These are phyloP conservation scores for Carpinus fangiana DNA, from an alignment of 306 rosid genomes.

Conservation along the genomic window DNA sequence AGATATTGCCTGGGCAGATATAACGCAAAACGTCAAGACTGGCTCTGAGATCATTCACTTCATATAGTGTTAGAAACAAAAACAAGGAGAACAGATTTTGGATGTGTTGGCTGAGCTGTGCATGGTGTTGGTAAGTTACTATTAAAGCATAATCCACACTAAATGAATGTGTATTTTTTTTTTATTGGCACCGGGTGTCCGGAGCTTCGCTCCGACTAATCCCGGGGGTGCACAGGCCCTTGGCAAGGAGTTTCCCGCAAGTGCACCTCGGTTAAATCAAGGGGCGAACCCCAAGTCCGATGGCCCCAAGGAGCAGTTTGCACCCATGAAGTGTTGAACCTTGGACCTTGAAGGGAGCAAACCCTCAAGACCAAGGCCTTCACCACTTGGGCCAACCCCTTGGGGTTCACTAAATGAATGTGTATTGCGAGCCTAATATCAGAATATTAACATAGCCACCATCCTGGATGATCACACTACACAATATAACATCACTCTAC, in stretches of 20 bases:
- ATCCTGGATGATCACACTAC: conserved; percentile 14
- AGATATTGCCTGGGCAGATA: conserved; percentile 56
- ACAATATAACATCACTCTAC: background rate
- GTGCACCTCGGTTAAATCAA: too few relatives aligned
- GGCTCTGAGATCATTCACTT: background rate
- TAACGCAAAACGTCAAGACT: conserved; percentile 13
- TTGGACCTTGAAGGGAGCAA: too few relatives aligned
- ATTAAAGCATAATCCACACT: background rate
- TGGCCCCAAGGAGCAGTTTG: too few relatives aligned
- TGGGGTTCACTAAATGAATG: background rate
- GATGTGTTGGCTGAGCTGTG: background rate
- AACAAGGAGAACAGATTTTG: background rate
- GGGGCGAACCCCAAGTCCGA: too few relatives aligned
- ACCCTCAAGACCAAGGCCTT: too few relatives aligned
- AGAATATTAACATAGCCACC: conserved; percentile 6
- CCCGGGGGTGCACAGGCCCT: too few relatives aligned
- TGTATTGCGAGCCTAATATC: background rate
- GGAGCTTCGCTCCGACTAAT: too few relatives aligned
- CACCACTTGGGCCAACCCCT: too few relatives aligned
- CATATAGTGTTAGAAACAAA: background rate
- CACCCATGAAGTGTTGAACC: too few relatives aligned
- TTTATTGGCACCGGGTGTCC: too few relatives aligned
- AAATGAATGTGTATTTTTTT: background rate
- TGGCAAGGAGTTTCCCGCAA: too few relatives aligned
- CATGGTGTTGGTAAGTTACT: background rate